A percentile compares a stretch with the other conserved stretches of the same genome.
These are phyloP conservation scores for Neckera pumila DNA, from an alignment of 225 moss, liverwort and hornwort species.

Conservation along the genomic window DNA sequence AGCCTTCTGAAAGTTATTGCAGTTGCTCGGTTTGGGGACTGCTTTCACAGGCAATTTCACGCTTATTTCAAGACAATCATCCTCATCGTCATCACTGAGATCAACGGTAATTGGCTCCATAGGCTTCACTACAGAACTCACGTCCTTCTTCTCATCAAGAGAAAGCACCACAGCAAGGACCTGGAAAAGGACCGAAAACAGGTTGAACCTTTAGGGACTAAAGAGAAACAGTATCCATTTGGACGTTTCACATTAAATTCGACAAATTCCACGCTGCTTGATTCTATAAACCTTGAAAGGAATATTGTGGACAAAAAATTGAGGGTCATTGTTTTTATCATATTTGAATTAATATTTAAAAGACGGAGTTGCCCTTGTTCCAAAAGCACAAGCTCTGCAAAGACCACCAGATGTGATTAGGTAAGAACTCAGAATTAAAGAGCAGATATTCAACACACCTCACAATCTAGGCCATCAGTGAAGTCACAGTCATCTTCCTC, in stretches of 20 bases:
- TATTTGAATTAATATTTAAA: background rate
- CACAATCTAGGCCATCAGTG: slow-evolving; percentile 59
- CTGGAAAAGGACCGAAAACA: background rate
- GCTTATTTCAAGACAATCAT: slow-evolving; percentile 1
- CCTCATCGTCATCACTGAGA: slow-evolving; percentile 33
- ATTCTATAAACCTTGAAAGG: background rate
- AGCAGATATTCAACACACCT: slow-evolving; percentile 22
- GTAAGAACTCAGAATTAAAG: background rate
- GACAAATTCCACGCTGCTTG: background rate
- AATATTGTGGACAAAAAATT: background rate
- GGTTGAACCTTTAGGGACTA: background rate
- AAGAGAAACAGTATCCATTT: background rate
- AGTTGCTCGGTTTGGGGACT: background rate
- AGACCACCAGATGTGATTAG: background rate
- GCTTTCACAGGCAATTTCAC: background rate
- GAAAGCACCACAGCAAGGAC: slow-evolving; percentile 45
- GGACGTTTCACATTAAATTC: background rate
- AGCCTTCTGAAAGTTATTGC: background rate
- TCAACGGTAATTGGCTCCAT: slow-evolving; percentile 14
- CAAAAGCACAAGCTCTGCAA: background rate
- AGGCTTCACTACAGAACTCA: slow-evolving; percentile 13
- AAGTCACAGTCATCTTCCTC: slow-evolving; percentile 47
- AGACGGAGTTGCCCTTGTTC: background rate
- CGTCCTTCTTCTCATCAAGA: slow-evolving; percentile 37
- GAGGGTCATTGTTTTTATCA: background rate